Percentiles rank a stretch among this genome's conserved stretches.
Evolutionary conservation across 1,139 yeast genomes (phyloP).

Genomic region (Lizanozyma gosingica): DNA sequence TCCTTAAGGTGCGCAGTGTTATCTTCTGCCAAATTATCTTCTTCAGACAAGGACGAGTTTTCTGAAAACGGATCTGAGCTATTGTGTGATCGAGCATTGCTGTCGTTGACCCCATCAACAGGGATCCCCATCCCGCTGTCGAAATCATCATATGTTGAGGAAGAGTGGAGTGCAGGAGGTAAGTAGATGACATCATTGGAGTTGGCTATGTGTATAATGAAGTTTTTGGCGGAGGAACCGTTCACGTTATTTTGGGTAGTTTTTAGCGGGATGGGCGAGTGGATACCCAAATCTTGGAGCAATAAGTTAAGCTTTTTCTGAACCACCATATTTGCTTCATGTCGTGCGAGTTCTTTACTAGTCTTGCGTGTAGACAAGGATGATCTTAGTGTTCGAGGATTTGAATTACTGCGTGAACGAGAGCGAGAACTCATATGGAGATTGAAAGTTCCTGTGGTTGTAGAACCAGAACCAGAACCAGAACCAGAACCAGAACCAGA

Average conservation of each 20-base stretch:
- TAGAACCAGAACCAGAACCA: too few relatives aligned
- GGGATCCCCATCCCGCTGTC: slow-evolving; percentile 7
- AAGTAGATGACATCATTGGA: slow-evolving; percentile 9
- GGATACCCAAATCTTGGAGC: slow-evolving; percentile 10
- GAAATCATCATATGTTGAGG: slow-evolving; percentile 10
- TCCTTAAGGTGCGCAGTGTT: neutral
- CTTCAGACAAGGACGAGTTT: slow-evolving; percentile 1
- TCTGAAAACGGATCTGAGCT: neutral
- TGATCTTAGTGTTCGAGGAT: slow-evolving; percentile 2
- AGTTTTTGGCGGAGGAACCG: slow-evolving; percentile 4
- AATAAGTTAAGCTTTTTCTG: slow-evolving; percentile 8
- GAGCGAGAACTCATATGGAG: neutral
- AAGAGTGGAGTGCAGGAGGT: slow-evolving; percentile 9
- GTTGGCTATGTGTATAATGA: slow-evolving; percentile 9
- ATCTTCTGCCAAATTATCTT: neutral
- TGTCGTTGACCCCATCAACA: slow-evolving; percentile 5
- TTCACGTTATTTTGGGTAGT: slow-evolving; percentile 4
- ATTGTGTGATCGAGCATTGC: too few relatives aligned
- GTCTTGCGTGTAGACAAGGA: slow-evolving; percentile 7
- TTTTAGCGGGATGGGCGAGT: slow-evolving; percentile 9
- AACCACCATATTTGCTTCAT: slow-evolving; percentile 10
- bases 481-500: too few relatives aligned
- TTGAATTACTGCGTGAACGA: neutral
- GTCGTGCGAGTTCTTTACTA: slow-evolving; percentile 10
- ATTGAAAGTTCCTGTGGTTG: too few relatives aligned